Evolutionary conservation across 495 filamentous ascomycete species (phyloP), one percentile per base, ranked within the genome.

Genomic region (Trypethelium eluteriae): DNA sequence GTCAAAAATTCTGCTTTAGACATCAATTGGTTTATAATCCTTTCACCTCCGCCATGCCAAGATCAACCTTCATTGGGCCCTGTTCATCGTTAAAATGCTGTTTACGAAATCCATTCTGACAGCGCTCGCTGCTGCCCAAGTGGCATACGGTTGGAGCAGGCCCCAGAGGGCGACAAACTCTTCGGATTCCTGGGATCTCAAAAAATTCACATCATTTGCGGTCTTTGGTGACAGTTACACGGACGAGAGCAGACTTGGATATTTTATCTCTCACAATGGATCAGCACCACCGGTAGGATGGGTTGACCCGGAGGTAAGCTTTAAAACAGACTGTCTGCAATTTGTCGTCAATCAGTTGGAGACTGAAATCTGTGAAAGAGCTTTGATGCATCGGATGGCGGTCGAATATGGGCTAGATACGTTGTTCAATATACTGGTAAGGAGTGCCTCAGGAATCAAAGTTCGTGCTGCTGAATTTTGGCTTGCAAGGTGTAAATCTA

Each of bases 181-280:
- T 7, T 59, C 53, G 32, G 7, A 59, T 59, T 59, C 53, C 34
- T 81, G 80, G 80, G 67, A 70, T 3, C 68, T 76, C 12, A 63
- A 69, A 18, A 71, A 80, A n/a, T 82, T 85, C 73, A 80, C 79
- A 57, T 81, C 69, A 64, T 71, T 86, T 25, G 76, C 86, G 38
- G 78, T 80, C 10, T 91, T 91, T 72, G 88, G 88, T 38, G 88
- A 90, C 75, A 90, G 88, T 76, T 91, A 87, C 71, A 89, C 87
- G 0, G 89, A 91, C 73, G 88, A 91, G 68, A 81, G 79, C 5
- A 83, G 89, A 2, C 71, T 89, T 25, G 68, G 71, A 1, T 89
- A 89, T 69, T 86, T 90, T 71, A 74, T 79, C 69, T 74, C 67
- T 62, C 75, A 89, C 68, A 81, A 84, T 70, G 83, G 84, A n/a